A percentile compares a stretch with the other conserved stretches of the same genome.
Conservation (phyloP, 2,329 filamentous ascomycete genomes). For the Xylogone sp. region DNA sequence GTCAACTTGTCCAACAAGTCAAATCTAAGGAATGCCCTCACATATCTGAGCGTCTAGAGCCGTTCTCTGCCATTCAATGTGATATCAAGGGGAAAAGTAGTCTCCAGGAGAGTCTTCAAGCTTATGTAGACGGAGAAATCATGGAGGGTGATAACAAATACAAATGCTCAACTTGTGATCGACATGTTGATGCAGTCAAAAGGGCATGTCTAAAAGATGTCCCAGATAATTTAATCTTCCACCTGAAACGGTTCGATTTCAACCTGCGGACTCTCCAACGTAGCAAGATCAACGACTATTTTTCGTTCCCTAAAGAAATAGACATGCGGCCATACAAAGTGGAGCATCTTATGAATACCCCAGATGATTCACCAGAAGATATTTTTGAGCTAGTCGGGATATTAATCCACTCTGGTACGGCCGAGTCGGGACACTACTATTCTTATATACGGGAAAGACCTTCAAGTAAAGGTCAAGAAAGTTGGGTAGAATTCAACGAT, state of each 20-base stretch:
- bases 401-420: conserved; percentile 87
- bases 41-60: conserved; percentile 84
- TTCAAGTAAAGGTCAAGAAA: conserved; percentile 37
- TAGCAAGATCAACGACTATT: conserved; percentile 94
- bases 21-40: conserved; percentile 93
- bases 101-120: conserved; percentile 81
- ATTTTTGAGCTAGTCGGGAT: conserved; percentile 92
- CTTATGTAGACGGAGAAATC: conserved; percentile 94
- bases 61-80: conserved; percentile 92
- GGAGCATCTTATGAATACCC: conserved; percentile 69
- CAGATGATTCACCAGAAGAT: conserved; percentile 57
- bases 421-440: conserved; percentile 95
- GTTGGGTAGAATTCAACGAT: conserved; percentile 95
- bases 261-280: conserved; percentile 73
- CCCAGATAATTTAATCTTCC: conserved; percentile 92
- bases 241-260: conserved; percentile 85
- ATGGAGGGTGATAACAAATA: conserved; percentile 99
- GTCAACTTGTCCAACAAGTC: conserved; percentile 89
- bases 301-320: conserved; percentile 78
- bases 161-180: conserved; percentile 86
- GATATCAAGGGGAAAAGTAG: conserved; percentile 89
- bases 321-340: conserved; percentile 89
- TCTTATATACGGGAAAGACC: conserved; percentile 87
- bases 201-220: conserved; percentile 88
- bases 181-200: conserved; percentile 90